A percentile compares a stretch with the other conserved stretches of the same genome.
phyloP scores from a whole-genome alignment of 2,329 filamentous ascomycete genomes.

The Colletotrichum falcatum region DNA sequence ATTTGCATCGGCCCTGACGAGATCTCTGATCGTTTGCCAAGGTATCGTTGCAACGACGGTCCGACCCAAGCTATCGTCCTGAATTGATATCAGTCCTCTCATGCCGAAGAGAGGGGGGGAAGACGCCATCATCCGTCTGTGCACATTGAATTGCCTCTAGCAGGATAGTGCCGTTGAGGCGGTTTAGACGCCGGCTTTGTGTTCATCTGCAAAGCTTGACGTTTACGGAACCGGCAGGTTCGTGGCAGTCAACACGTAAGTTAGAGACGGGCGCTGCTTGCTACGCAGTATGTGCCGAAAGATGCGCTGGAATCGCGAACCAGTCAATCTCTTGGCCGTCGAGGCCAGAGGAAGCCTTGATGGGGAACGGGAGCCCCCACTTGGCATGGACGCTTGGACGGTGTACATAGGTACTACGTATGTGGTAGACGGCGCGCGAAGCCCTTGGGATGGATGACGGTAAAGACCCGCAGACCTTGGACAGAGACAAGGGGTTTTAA shows the following conservation, averaged over 20 bases:
- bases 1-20: background rate
- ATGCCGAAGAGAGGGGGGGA: too few species aligned
- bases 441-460: background rate
- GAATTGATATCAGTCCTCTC: too few species aligned
- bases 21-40: background rate
- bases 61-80: background rate
- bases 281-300: background rate
- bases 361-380: conserved; percentile 14
- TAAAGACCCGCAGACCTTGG: background rate
- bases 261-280: too few species aligned
- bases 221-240: background rate
- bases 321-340: background rate
- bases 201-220: too few species aligned
- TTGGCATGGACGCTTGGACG: conserved; percentile 3
- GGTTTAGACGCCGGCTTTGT: too few species aligned
- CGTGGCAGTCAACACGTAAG: background rate
- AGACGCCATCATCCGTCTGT: too few species aligned
- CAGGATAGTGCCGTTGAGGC: too few species aligned
- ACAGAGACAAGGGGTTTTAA: background rate
- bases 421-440: background rate
- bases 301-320: background rate
- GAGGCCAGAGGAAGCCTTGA: background rate
- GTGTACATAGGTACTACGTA: too few species aligned
- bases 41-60: background rate
- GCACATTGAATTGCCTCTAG: too few species aligned